Evolutionary conservation across 805 yeast species (phyloP).

Genomic region (Kodamaea lidongshanica): DNA sequence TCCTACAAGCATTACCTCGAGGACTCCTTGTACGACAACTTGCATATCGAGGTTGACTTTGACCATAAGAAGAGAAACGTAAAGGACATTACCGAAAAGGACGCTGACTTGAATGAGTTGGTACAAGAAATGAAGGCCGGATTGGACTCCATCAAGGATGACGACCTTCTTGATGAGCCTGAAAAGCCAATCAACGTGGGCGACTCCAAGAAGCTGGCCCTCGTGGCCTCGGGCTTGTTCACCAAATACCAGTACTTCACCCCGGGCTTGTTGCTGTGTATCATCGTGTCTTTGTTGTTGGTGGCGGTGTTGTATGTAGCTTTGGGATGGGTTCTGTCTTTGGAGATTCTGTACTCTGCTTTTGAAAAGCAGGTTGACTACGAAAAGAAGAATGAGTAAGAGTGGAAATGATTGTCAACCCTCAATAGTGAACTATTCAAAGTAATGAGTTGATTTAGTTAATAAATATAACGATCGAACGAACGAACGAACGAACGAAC

Average conservation of each 20-base stretch:
- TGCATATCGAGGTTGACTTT: constrained; percentile 17
- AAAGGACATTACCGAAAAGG: constrained; percentile 11
- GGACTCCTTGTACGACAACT: constrained; percentile 16
- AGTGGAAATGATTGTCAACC: background rate
- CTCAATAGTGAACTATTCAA: too few relatives aligned
- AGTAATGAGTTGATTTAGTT: too few relatives aligned
- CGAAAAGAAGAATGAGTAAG: constrained; percentile 42
- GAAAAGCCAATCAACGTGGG: constrained; percentile 20
- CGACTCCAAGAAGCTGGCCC: constrained; percentile 1
- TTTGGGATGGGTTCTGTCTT: constrained; percentile 60
- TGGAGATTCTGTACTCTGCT: constrained; percentile 76
- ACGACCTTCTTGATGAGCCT: constrained; percentile 28
- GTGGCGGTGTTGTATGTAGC: constrained; percentile 54
- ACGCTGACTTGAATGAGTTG: constrained; percentile 15
- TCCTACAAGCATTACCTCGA: constrained; percentile 19
- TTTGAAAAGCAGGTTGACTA: constrained; percentile 63
- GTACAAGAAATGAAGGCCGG: too few relatives aligned
- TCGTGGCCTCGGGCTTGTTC: constrained; percentile 41
- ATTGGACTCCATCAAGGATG: too few relatives aligned
- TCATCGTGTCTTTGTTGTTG: constrained; percentile 59
- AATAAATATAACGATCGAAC: too few relatives aligned
- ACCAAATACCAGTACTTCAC: constrained; percentile 65
- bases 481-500: too few relatives aligned
- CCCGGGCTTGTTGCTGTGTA: constrained; percentile 74
- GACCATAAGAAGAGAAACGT: constrained; percentile 16